Evolutionary conservation across 2,329 filamentous ascomycete species (phyloP), one percentile per base, ranked within the genome.

Genomic region (Rutstroemia sydowiana): DNA sequence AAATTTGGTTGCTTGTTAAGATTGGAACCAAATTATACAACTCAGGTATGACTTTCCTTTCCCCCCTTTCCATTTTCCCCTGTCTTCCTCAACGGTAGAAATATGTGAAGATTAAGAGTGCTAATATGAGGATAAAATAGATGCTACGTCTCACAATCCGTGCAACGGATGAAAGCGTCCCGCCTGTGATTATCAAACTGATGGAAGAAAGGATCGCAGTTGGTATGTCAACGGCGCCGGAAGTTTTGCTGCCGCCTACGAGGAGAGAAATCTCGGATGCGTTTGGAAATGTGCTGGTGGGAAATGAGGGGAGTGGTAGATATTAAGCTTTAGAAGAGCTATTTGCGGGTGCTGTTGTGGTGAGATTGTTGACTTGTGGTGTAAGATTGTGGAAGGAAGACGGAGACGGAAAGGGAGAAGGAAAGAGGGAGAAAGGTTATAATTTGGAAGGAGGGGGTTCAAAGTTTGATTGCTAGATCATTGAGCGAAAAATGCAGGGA

Each of bases 91-190:
- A 39, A 9, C 18, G n/a, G n/a, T n/a, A n/a, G n/a, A n/a, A n/a
- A n/a, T n/a, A n/a, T n/a, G n/a, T n/a, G n/a, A n/a, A n/a, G n/a
- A n/a, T n/a, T n/a, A n/a, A n/a, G n/a, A n/a, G n/a, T n/a, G n/a
- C n/a, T n/a, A n/a, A n/a, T n/a, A n/a, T n/a, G n/a, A n/a, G n/a
- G n/a, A n/a, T n/a, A n/a, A n/a, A n/a, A n/a, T 14, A 96, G 93
- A 96, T 96, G 89, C 87, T 95, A 63, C 91, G 93, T 48, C 76
- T 97, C 55, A 98, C 93, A 0, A 85, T 98, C 61, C 81, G 93
- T 57, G 93, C 92, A 5, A 98, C 93, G 1, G 92, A 97, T 64
- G 93, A 97, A 65, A 80, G 76, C 30, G 88, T 98, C 0, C 90
- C 93, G 7, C 77, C 81, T 1, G 77, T 92, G 18, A 68, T 98